phyloP scores from a whole-genome alignment of 2,329 filamentous ascomycete species.

The Epicoccum nigrum region DNA sequence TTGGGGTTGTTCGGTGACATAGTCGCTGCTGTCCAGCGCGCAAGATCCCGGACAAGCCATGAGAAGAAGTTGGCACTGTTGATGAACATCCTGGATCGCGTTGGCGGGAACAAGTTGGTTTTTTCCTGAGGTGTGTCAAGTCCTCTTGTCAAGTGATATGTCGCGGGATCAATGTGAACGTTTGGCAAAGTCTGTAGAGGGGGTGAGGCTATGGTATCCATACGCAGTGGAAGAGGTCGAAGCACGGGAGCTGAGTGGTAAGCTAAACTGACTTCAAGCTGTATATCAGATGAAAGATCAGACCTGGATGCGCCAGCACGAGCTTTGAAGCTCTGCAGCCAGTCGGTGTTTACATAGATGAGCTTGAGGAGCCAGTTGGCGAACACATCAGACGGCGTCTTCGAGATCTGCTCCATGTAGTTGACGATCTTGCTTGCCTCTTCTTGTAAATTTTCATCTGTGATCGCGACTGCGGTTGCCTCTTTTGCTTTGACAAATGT shows the following conservation, averaged over 20 bases:
- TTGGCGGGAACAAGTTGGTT: slow-evolving; percentile 1
- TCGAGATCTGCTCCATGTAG: slow-evolving; percentile 28
- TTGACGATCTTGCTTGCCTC: slow-evolving; percentile 32
- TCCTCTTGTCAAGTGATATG: slow-evolving; percentile 1
- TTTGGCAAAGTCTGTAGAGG: not conserved
- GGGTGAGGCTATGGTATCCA: not conserved
- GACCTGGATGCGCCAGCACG: slow-evolving; percentile 1
- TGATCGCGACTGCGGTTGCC: not conserved
- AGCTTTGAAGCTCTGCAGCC: slow-evolving; percentile 10
- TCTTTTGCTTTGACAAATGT: slow-evolving; percentile 21
- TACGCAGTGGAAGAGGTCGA: slow-evolving; percentile 3
- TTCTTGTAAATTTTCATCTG: slow-evolving; percentile 23
- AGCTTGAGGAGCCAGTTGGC: slow-evolving; percentile 32
- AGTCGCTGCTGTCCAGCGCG: slow-evolving; percentile 32
- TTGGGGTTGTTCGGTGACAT: slow-evolving; percentile 32
- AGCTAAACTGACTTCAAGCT: not conserved
- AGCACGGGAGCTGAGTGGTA: slow-evolving; percentile 2
- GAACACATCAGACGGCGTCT: slow-evolving; percentile 30
- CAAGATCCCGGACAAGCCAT: slow-evolving; percentile 27
- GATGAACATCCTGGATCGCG: slow-evolving; percentile 16
- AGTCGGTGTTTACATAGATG: slow-evolving; percentile 8
- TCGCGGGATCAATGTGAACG: slow-evolving; percentile 10
- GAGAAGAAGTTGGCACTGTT: slow-evolving; percentile 20
- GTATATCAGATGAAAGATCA: not conserved
- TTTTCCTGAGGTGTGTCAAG: not conserved